Percentiles rank a stretch among this genome's conserved stretches.
Conservation (phyloP, 768 basidiomycete species). For the Ramaria rubella region DNA sequence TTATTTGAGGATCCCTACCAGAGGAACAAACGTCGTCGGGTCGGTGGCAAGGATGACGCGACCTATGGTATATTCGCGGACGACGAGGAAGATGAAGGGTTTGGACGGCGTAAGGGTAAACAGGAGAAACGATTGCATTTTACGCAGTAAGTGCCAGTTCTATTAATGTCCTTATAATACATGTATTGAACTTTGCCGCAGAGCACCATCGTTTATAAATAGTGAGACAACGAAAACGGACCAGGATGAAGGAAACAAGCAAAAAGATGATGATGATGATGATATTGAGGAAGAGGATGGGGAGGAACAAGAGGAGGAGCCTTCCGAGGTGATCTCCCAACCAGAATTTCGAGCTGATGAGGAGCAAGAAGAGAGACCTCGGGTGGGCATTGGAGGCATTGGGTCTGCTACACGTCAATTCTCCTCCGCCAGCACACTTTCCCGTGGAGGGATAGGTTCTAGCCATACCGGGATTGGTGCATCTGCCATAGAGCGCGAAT, state of each 20-base stretch:
- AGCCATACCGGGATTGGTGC: conserved; percentile 5
- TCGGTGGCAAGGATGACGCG: conserved; percentile 60
- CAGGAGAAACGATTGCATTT: conserved; percentile 50
- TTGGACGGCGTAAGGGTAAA: conserved; percentile 20
- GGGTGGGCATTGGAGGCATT: conserved; percentile 42
- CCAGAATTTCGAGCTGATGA: conserved; percentile 54
- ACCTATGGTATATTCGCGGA: conserved; percentile 73
- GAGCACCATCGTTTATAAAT: conserved; percentile 65
- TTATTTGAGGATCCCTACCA: conserved; percentile 75
- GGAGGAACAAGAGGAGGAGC: conserved; percentile 12
- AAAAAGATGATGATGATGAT: conserved; percentile 32
- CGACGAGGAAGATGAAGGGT: conserved; percentile 52
- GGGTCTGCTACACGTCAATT: conserved; percentile 22
- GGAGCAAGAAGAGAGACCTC: conserved; percentile 37
- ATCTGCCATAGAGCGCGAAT: background rate
- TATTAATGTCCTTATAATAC: background rate
- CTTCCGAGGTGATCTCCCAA: conserved; percentile 45
- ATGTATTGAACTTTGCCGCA: conserved; percentile 12
- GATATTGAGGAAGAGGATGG: conserved; percentile 29
- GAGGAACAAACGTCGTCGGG: conserved; percentile 55
- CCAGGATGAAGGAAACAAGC: conserved; percentile 30
- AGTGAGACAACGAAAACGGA: conserved; percentile 37
- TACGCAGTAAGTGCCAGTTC: conserved; percentile 46
- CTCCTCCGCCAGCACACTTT: background rate
- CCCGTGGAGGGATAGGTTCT: conserved; percentile 17